These are phyloP conservation scores for Diversispora eburnea DNA, from an alignment of 192 early-diverging fungal genomes.

Conservation along the genomic window DNA sequence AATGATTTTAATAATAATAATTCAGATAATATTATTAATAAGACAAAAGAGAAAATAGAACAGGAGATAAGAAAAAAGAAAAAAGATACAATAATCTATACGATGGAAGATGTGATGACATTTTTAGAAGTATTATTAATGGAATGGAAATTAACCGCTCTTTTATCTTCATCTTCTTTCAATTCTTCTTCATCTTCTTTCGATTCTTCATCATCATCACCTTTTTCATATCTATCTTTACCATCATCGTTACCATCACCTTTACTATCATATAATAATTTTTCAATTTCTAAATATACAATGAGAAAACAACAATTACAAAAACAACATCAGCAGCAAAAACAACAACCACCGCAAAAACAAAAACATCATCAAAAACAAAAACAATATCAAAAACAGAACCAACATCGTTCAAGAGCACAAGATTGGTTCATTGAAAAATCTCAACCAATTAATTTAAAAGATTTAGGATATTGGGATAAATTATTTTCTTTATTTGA, in stretches of 20 bases:
- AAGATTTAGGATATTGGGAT: not conserved
- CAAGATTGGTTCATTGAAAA: not conserved
- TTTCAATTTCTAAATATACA: too few species aligned
- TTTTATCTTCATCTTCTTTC: not conserved
- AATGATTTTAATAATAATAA: too few species aligned
- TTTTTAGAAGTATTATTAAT: not conserved
- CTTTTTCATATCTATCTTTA: not conserved
- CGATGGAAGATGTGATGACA: not conserved
- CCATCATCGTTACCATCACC: too few species aligned
- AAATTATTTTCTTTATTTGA: not conserved
- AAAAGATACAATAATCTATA: not conserved
- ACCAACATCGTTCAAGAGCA: not conserved
- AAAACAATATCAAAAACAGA: not conserved
- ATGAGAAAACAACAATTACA: too few species aligned
- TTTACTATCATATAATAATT: too few species aligned
- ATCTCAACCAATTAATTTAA: not conserved
- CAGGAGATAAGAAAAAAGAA: not conserved
- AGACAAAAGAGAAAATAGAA: not conserved
- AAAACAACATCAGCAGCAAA: too few species aligned
- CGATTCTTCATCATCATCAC: not conserved
- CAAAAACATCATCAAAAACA: not conserved
- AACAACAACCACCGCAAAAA: too few species aligned
- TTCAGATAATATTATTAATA: not conserved
- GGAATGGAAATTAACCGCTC: not conserved
- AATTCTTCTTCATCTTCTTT: too few species aligned